phyloP scores from a whole-genome alignment of 1,139 yeast species.

The Kodamaea anthophila region DNA sequence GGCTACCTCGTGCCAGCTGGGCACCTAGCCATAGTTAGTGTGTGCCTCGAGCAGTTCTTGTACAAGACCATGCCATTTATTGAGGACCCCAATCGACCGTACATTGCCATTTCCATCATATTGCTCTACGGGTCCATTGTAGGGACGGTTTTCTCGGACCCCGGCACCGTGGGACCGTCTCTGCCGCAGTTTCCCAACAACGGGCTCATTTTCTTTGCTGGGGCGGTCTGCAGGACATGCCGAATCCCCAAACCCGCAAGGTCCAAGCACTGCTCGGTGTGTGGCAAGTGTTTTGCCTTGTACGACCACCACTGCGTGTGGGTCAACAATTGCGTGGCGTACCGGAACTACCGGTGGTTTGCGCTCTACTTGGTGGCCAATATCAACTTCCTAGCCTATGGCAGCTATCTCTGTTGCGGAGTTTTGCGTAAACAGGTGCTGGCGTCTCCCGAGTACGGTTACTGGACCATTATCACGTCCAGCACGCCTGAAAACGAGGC shows the following conservation, averaged over 20 bases:
- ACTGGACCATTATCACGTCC: slow-evolving; percentile 24
- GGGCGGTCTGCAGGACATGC: slow-evolving; percentile 51
- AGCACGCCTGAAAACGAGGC: slow-evolving; percentile 32
- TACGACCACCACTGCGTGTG: slow-evolving; percentile 95
- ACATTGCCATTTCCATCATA: slow-evolving; percentile 26
- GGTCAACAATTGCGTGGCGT: slow-evolving; percentile 88
- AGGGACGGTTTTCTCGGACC: slow-evolving; percentile 46
- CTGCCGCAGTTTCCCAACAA: slow-evolving; percentile 35
- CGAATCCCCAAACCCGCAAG: slow-evolving; percentile 70
- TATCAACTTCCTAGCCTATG: slow-evolving; percentile 54
- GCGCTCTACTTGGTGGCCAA: slow-evolving; percentile 54
- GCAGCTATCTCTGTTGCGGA: slow-evolving; percentile 39
- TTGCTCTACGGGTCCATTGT: slow-evolving; percentile 30
- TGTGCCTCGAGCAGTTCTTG: slow-evolving; percentile 46
- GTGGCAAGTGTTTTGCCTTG: slow-evolving; percentile 59
- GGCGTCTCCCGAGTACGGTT: slow-evolving; percentile 11
- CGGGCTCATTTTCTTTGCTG: slow-evolving; percentile 51
- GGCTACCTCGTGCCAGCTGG: slow-evolving; percentile 47
- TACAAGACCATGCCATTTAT: slow-evolving; percentile 29
- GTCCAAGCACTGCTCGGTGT: slow-evolving; percentile 80
- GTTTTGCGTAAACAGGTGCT: slow-evolving; percentile 12
- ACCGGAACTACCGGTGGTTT: slow-evolving; percentile 69
- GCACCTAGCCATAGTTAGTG: slow-evolving; percentile 37
- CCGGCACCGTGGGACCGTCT: slow-evolving; percentile 33
- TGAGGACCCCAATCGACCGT: slow-evolving; percentile 9